These are phyloP conservation scores for Amaranthus palmeri DNA, from an alignment of 148 eudicot species.

Conservation along the genomic window DNA sequence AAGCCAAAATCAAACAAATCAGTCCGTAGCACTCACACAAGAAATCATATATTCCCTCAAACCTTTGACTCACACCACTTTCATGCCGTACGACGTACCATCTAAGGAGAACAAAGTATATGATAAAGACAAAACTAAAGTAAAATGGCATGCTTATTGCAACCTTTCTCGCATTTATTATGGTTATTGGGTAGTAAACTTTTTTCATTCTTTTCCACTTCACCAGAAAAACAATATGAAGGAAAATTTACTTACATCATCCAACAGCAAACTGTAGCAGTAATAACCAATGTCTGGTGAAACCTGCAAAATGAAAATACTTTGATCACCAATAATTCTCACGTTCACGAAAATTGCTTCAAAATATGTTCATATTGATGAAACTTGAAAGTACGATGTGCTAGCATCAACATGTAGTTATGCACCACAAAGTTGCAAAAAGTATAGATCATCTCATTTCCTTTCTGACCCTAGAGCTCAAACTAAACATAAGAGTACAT, in stretches of 20 bases:
- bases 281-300: conserved; percentile 69
- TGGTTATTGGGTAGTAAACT: background rate
- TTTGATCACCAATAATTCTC: conserved; percentile 1
- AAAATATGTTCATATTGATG: no score
- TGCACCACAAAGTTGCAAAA: no score
- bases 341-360: background rate
- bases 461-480: no score
- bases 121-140: background rate
- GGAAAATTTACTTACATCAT: conserved; percentile 73
- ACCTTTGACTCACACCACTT: background rate
- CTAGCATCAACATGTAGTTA: no score
- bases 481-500: no score
- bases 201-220: background rate
- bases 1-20: no score
- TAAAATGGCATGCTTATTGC: background rate
- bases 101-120: background rate
- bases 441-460: no score
- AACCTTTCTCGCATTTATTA: background rate
- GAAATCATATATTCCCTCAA: no score
- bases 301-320: conserved; percentile 49
- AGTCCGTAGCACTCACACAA: no score
- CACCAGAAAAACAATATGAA: background rate
- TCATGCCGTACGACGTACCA: background rate
- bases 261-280: conserved; percentile 97
- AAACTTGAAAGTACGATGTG: no score